phyloP scores from a whole-genome alignment of 1,284 basidiomycete species.

The Ceratobasidium sp. region DNA sequence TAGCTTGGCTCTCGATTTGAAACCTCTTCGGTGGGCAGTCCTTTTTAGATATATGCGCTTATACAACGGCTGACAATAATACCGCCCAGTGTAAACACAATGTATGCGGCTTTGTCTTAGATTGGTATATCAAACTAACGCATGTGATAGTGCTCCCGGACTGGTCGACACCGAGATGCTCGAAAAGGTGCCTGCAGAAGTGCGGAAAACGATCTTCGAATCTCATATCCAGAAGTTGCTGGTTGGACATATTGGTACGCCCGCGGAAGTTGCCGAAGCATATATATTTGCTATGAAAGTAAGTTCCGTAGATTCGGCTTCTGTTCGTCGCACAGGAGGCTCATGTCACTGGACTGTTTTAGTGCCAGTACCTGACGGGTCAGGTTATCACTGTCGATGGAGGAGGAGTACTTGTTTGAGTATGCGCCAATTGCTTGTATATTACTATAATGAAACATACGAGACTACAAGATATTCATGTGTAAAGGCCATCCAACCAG shows the following conservation, averaged over 20 bases:
- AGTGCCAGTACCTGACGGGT: no score
- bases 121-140: not conserved
- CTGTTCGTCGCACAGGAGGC: no score
- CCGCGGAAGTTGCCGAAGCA: constrained; percentile 7
- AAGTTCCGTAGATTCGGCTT: not conserved
- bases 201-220: not conserved
- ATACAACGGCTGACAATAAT: not conserved
- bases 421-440: no score
- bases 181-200: not conserved
- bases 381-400: no score
- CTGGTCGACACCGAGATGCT: not conserved
- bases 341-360: no score
- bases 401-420: no score
- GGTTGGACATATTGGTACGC: not conserved
- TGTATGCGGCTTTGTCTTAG: not conserved
- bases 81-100: not conserved
- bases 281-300: constrained; percentile 26
- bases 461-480: no score
- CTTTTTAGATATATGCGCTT: not conserved
- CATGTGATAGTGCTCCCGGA: not conserved
- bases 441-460: no score
- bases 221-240: not conserved
- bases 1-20: constrained; percentile 4
- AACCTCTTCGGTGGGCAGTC: not conserved
- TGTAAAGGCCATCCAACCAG: no score